Conservation (phyloP, 2,329 filamentous ascomycete genomes). For the Beauveria caledonica region DNA sequence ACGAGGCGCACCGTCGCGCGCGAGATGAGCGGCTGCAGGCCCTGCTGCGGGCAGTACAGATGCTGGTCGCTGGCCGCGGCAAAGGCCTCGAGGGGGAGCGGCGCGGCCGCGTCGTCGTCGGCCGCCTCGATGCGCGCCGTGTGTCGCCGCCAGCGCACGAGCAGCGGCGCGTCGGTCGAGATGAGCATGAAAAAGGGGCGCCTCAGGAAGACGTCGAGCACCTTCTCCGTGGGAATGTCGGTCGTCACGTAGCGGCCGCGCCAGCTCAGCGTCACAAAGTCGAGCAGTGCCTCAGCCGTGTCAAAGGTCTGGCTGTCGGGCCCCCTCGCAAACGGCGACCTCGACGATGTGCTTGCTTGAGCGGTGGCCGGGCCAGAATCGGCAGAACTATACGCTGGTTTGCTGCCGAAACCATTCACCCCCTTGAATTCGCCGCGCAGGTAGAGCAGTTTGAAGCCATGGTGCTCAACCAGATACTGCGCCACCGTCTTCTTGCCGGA, state of each 20-base stretch:
- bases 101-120: slow-evolving; percentile 9
- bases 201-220: slow-evolving; percentile 66
- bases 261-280: slow-evolving; percentile 83
- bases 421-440: slow-evolving; percentile 30
- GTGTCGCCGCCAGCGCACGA: slow-evolving; percentile 74
- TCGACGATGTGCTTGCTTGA: slow-evolving; percentile 10
- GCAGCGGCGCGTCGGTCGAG: slow-evolving; percentile 83
- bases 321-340: slow-evolving; percentile 5
- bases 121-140: slow-evolving; percentile 28
- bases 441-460: slow-evolving; percentile 69
- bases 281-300: slow-evolving; percentile 60
- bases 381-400: background rate
- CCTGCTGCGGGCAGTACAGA: slow-evolving; percentile 58
- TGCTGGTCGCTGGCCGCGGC: slow-evolving; percentile 58
- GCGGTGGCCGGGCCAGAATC: slow-evolving; percentile 11
- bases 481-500: slow-evolving; percentile 88
- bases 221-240: slow-evolving; percentile 64
- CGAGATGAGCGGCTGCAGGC: slow-evolving; percentile 69
- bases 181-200: slow-evolving; percentile 91
- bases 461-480: slow-evolving; percentile 74
- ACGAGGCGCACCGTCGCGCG: slow-evolving; percentile 77
- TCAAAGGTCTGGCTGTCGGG: slow-evolving; percentile 40
- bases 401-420: background rate
- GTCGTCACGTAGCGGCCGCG: slow-evolving; percentile 77
- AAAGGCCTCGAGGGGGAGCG: slow-evolving; percentile 45